A percentile compares a stretch with the other conserved stretches of the same genome.
These are phyloP conservation scores for Carex cristatella DNA, from an alignment of 176 grass and related monocot species.

Conservation along the genomic window DNA sequence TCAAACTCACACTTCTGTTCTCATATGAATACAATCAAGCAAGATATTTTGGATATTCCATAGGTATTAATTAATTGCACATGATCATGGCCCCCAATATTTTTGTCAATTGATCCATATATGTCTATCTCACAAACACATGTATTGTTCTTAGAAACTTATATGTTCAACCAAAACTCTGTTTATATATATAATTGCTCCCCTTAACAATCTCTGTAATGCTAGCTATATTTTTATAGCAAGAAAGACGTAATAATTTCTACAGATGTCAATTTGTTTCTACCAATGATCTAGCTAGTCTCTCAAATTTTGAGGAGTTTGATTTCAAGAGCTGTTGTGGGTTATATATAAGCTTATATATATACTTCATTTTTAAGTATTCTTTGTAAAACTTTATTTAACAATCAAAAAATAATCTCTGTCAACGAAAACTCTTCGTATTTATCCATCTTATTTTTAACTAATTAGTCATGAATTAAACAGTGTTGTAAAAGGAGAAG, in stretches of 20 bases:
- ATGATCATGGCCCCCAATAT: background rate
- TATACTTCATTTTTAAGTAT: no score
- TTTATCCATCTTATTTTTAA: background rate
- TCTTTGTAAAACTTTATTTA: no score
- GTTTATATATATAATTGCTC: background rate
- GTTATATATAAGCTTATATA: no score
- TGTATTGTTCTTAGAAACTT: background rate
- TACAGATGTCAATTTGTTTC: no score
- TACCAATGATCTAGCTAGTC: no score
- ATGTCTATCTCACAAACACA: background rate
- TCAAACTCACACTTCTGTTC: background rate
- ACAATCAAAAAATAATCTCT: no score
- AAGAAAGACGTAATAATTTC: no score
- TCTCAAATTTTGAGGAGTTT: no score
- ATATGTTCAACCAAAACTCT: background rate
- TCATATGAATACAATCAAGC: background rate
- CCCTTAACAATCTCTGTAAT: background rate
- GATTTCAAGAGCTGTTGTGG: no score
- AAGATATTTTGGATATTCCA: background rate
- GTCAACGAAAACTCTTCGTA: background rate
- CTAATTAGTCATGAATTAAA: no score
- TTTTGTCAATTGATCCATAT: background rate
- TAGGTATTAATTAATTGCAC: background rate
- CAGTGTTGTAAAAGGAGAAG: no score
- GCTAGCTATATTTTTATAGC: no score